Conservation (phyloP, 106 monocot genomes). For the Iris macrosiphon region DNA sequence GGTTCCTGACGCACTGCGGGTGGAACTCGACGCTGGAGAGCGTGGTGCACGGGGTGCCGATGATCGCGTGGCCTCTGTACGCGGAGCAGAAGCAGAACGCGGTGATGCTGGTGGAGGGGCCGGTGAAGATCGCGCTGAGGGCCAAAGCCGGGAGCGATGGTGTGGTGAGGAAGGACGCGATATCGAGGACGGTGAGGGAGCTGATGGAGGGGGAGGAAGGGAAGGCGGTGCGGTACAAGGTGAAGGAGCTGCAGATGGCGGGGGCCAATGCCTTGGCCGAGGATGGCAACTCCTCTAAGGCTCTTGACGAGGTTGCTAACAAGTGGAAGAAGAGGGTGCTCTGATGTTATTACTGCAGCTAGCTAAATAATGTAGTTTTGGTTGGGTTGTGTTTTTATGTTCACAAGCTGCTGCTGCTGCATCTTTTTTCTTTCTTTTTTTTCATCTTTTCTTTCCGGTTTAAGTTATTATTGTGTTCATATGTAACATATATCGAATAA, state of each 20-base stretch:
- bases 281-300: conserved; percentile 14
- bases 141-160: conserved; percentile 9
- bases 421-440: no score
- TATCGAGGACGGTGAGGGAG: conserved; percentile 20
- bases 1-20: conserved; percentile 46
- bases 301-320: conserved; percentile 8
- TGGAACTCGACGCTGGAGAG: conserved; percentile 65
- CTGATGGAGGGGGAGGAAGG: conserved; percentile 35
- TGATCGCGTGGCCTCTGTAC: conserved; percentile 49
- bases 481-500: no score
- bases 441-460: no score
- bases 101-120: conserved; percentile 27
- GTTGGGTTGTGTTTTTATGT: no score
- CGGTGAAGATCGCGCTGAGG: conserved; percentile 18
- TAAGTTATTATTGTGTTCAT: no score
- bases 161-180: conserved; percentile 10
- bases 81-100: conserved; percentile 46
- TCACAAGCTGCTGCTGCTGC: no score
- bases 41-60: conserved; percentile 25
- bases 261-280: conserved; percentile 7
- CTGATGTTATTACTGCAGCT: no score
- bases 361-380: no score
- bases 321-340: no score
- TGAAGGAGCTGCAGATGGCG: conserved; percentile 15
- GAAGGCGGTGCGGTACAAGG: conserved; percentile 15